These are phyloP conservation scores for Pestalotiopsis sp. DNA, from an alignment of 2,329 filamentous ascomycete genomes.

Conservation along the genomic window DNA sequence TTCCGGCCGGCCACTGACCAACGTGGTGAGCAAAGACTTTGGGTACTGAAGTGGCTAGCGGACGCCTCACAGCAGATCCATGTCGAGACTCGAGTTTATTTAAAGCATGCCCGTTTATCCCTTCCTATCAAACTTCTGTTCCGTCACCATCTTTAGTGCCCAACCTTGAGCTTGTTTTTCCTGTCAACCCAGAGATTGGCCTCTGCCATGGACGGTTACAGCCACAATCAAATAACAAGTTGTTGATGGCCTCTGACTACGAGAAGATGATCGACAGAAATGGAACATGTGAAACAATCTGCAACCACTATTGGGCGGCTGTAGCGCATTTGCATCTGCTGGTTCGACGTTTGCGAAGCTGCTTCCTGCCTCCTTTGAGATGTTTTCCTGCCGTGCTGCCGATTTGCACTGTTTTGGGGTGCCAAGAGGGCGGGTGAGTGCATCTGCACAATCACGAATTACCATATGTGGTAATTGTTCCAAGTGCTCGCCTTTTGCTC, in stretches of 20 bases:
- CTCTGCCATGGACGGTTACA: neutral
- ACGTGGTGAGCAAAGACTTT: conserved; percentile 28
- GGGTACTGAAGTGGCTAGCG: conserved; percentile 22
- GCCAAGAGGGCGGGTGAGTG: neutral
- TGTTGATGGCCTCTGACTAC: neutral
- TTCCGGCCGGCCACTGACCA: conserved; percentile 28
- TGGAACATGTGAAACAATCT: neutral
- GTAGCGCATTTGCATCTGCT: neutral
- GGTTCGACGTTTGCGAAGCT: neutral
- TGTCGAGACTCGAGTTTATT: neutral
- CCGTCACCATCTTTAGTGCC: neutral
- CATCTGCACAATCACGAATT: neutral
- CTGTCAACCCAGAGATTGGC: neutral
- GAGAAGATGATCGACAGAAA: neutral
- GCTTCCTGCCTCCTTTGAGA: neutral
- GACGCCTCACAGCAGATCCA: neutral
- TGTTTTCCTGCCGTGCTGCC: neutral
- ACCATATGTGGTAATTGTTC: neutral
- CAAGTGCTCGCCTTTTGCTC: neutral
- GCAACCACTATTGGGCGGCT: neutral
- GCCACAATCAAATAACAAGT: neutral
- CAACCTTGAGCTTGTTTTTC: neutral
- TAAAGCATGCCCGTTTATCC: neutral
- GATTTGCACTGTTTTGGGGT: neutral
- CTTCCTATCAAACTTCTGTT: neutral